Conservation (phyloP, 345 rosid species). For the Hirschfeldia incana region DNA sequence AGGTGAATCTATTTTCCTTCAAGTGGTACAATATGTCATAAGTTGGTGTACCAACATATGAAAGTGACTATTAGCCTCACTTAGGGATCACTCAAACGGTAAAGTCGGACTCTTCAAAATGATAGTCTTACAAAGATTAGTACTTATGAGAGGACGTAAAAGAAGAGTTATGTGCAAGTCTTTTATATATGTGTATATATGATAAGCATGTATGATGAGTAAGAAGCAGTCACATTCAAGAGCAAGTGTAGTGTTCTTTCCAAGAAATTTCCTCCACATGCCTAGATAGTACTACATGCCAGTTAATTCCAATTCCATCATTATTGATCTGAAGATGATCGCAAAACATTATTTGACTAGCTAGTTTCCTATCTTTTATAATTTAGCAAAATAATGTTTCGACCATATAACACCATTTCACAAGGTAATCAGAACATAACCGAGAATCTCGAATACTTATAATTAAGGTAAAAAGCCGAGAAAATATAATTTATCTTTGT, state of each 20-base stretch:
- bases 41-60: conserved; percentile 22
- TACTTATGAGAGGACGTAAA: neutral
- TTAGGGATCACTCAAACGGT: neutral
- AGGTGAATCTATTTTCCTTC: neutral
- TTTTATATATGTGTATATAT: neutral
- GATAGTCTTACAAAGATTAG: neutral
- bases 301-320: conserved; percentile 30
- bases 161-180: neutral
- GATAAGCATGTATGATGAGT: conserved; percentile 1
- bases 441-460: neutral
- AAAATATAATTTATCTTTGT: neutral
- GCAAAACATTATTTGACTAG: neutral
- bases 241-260: conserved; percentile 26
- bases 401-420: neutral
- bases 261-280: conserved; percentile 40
- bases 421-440: neutral
- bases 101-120: neutral
- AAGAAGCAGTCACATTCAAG: conserved; percentile 21
- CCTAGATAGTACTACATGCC: conserved; percentile 23
- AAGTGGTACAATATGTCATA: neutral
- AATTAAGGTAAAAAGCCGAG: neutral
- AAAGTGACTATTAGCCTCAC: neutral
- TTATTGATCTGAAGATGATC: conserved; percentile 22
- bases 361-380: neutral
- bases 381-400: neutral